Base-by-base conservation (phyloP, 805 yeast species). In the Nakazawaea holstii region DNA sequence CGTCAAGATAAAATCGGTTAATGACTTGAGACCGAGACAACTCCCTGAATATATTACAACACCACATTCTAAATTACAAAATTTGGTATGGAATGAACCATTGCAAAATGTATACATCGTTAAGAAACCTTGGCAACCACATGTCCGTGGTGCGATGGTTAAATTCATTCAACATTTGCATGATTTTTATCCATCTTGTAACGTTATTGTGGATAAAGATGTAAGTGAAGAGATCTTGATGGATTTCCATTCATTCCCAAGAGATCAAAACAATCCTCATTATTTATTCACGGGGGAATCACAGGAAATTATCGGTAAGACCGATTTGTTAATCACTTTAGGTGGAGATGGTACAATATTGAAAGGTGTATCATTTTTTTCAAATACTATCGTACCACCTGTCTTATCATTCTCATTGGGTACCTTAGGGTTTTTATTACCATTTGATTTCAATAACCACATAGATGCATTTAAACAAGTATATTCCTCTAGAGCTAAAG, bases 331-430 rank as follows among this genome's bases (percentile, higher is more conserved):
- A 35, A 90, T 91, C 8, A 86, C 96, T 0, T 65, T 91, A 35
- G 98, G 98, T n/a, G 98, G 98, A 15, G 98, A 91, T 64, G 98
- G 98, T 5, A 91, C 97, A 0, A 88, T 89, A 47, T 64, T 91
- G 39, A 76, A 91, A 46, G 96, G 92, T 0, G 92, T 89, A 0
- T 80, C 94, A 5, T 69, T 80, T 56, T 91, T 91, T 59, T 80
- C 84, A 46, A 79, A 80, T 58, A 72, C 72, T 8, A 71, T 69
- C 30, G 94, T 88, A 3, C 98, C 98, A 1, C 98, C 98, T 0
- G 87, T 91, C 0, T 66, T 91, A 43, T 81, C 95, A 27, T 90
- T 88, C 60, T 87, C 97, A 0, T 67, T 91, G 67, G 98, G 98
- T 0, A 90, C 97, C 0, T 65, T 91, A 36, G 98, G 98, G 8